Evolutionary conservation across 441 rosid genomes (phyloP), one percentile per base, ranked within the genome.

Genomic region (Gossypium davidsonii): DNA sequence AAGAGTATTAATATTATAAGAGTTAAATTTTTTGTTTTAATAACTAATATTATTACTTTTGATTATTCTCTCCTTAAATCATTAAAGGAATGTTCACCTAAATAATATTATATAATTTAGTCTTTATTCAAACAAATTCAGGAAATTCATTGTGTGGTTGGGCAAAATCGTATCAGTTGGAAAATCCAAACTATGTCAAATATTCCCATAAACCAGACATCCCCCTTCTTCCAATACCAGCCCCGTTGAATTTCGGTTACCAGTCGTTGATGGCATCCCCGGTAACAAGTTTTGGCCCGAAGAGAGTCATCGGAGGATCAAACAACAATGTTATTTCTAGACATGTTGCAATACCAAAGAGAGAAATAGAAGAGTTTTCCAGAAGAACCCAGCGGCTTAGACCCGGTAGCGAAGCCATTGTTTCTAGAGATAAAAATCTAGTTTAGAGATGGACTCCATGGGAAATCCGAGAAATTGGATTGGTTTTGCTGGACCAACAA

Each of bases 151-250:
- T 65, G 11, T 56, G 73, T 88, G 87, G 55, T 20, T 61, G 0
- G 90, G 91, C 73, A 89, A 78, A 73, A 80, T 81, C 6, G 91
- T 89, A 51, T 87, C 85, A 0, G 83, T 78, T 0, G 89, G 89
- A 25, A 2, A 0, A 1, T 21, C 8, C 65, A 86, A 89, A 72
- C 91, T 87, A 48, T 7, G 0, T 88, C 90, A 89, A 1, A 25
- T 25, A 25, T 6, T 2, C 42, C 76, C 88, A 49, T 48, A 85
- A 11, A 75, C 31, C 42, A 87, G 83, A 46, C 80, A 81, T 2
- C 94, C 94, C 4, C 28, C 15, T 6, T 85, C 79, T 1, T 9
- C 0, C 17, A 87, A 71, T 1, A 4, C 11, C 18, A 87, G 87
- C 17, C 2, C 1, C n/a, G 82, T 70, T 8, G 87, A 72, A 75